Base-by-base conservation (phyloP, 1,139 yeast genomes). In the Geotrichum siamense region DNA sequence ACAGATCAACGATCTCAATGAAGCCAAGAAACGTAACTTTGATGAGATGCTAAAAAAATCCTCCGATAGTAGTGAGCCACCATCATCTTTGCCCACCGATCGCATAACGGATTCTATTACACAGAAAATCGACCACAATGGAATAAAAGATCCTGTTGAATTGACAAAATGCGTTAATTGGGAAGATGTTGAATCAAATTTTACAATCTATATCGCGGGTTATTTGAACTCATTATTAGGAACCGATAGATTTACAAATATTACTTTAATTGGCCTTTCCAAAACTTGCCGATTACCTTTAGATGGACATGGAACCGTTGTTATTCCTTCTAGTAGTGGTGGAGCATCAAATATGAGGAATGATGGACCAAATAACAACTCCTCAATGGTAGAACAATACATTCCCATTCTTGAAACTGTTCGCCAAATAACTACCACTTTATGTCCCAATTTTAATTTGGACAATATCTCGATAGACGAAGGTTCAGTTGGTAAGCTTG, bases 361-460 rank as follows among this genome's bases (percentile, higher is more conserved):
- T 27, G 34, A 17, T 23, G 25, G 37, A 17, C 3, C 28, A 12
- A 19, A 25, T 21, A 23, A 38, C 40, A 27, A 23, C 29, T 31
- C 43, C n/a, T 42, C 43, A 22, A 45, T 44, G 8, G 33, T 41
- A 22, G 56, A 52, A 21, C 58, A 56, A 32, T 53, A 54, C 45
- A 48, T 48, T 54, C 65, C 55, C 28, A 58, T 53, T 35, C 47
- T 62, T 27, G 67, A 63, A 47, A 62, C 62, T n/a, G 54, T 62
- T 41, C 54, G 65, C 16, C 64, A 62, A 48, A 43, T 62, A 3
- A 46, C 61, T 20, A 42, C 55, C 6, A 45, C 53, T 2, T 47
- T 56, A 10, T 53, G 48, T 33, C 55, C 58, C 3, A 48, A 52
- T 20, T 38, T 52, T 33, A 48, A 49, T 19, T 51, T 58, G 15